Conservation (phyloP, 768 basidiomycete genomes). For the Naganishia friedmannii region DNA sequence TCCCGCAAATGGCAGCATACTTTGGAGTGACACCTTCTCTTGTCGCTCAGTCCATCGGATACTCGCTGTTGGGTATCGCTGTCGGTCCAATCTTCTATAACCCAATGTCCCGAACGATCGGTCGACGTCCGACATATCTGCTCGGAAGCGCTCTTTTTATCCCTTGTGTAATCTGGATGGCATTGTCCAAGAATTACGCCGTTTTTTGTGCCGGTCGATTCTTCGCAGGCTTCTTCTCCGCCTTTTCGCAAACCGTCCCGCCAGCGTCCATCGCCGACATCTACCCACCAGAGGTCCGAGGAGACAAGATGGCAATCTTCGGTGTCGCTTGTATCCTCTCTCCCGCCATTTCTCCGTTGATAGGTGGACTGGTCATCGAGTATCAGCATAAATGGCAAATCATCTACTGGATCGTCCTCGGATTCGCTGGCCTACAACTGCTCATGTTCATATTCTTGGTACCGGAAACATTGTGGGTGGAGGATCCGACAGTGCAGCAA, state of each 20-base stretch:
- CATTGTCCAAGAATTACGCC: slow-evolving; percentile 29
- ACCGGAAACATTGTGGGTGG: slow-evolving; percentile 40
- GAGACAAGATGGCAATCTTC: slow-evolving; percentile 36
- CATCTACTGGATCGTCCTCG: slow-evolving; percentile 40
- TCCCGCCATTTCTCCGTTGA: slow-evolving; percentile 37
- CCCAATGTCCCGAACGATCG: slow-evolving; percentile 29
- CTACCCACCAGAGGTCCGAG: slow-evolving; percentile 36
- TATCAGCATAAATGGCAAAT: slow-evolving; percentile 33
- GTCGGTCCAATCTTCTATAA: slow-evolving; percentile 41
- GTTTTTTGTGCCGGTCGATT: slow-evolving; percentile 35
- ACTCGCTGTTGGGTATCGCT: slow-evolving; percentile 38
- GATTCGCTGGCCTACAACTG: slow-evolving; percentile 35
- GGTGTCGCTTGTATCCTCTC: slow-evolving; percentile 35
- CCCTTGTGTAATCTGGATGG: slow-evolving; percentile 38
- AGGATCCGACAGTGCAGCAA: slow-evolving; percentile 29
- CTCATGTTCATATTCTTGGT: slow-evolving; percentile 35
- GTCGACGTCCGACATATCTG: slow-evolving; percentile 38
- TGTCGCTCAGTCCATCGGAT: slow-evolving; percentile 38
- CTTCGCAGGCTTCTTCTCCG: slow-evolving; percentile 34
- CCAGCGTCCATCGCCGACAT: slow-evolving; percentile 41
- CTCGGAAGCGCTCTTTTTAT: slow-evolving; percentile 36
- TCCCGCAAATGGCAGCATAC: slow-evolving; percentile 28
- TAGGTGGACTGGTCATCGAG: slow-evolving; percentile 37
- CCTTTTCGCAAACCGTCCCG: slow-evolving; percentile 37
- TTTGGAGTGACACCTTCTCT: slow-evolving; percentile 28